These are phyloP conservation scores for Lepraria neglecta DNA, from an alignment of 495 filamentous ascomycete genomes.

Conservation along the genomic window DNA sequence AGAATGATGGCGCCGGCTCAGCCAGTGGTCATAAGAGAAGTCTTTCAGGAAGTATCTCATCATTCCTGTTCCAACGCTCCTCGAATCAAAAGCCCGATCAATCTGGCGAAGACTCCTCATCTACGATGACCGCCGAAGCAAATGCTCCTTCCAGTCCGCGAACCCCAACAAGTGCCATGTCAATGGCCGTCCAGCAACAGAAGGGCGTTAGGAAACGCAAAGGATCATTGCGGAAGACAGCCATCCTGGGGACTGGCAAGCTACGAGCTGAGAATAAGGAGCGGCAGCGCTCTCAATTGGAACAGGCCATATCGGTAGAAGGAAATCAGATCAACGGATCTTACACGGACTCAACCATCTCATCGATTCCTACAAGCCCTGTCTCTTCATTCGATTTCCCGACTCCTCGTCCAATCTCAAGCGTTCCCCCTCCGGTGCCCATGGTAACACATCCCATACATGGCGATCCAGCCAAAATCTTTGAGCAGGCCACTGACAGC, in stretches of 20 bases:
- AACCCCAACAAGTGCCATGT: slow-evolving; percentile 42
- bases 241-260: slow-evolving; percentile 63
- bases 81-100: slow-evolving; percentile 13
- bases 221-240: slow-evolving; percentile 73
- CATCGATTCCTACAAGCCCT: slow-evolving; percentile 14
- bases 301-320: slow-evolving; percentile 42
- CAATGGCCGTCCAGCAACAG: slow-evolving; percentile 50
- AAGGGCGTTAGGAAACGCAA: slow-evolving; percentile 66
- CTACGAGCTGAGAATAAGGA: slow-evolving; percentile 45
- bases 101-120: slow-evolving; percentile 28
- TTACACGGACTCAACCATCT: not conserved
- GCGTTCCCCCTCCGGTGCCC: slow-evolving; percentile 25
- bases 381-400: slow-evolving; percentile 23
- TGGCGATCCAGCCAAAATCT: slow-evolving; percentile 31
- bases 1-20: slow-evolving; percentile 30
- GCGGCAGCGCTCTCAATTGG: slow-evolving; percentile 33
- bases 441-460: slow-evolving; percentile 23
- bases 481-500: slow-evolving; percentile 45
- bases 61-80: slow-evolving; percentile 44
- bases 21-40: slow-evolving; percentile 55
- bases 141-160: slow-evolving; percentile 32
- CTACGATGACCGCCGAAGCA: slow-evolving; percentile 4
- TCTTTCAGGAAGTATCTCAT: slow-evolving; percentile 57
- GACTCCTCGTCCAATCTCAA: slow-evolving; percentile 23
- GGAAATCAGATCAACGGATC: slow-evolving; percentile 23